phyloP scores from a whole-genome alignment of 2,329 filamentous ascomycete genomes.

The Lachnellula cervina region DNA sequence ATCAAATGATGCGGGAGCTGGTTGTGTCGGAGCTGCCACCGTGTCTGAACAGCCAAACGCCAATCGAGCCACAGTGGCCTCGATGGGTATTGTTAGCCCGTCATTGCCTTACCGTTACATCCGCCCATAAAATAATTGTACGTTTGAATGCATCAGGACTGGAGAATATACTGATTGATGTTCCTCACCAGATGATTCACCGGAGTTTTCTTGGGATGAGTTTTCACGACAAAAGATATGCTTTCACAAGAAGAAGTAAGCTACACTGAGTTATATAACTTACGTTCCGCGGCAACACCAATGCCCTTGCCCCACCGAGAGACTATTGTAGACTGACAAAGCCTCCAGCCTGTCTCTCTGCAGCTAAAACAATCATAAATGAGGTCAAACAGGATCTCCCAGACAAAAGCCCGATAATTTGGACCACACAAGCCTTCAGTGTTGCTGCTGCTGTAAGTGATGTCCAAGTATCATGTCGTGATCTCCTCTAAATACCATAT shows the following conservation, averaged over 20 bases:
- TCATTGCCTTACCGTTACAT: slow-evolving; percentile 14
- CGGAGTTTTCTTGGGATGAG: slow-evolving; percentile 18
- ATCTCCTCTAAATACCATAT: not conserved
- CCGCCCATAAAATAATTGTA: slow-evolving; percentile 21
- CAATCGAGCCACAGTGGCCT: slow-evolving; percentile 14
- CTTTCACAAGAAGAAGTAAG: slow-evolving; percentile 11
- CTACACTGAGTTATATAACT: not conserved
- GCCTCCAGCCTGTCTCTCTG: slow-evolving; percentile 15
- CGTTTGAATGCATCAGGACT: not conserved
- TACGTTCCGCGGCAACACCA: not conserved
- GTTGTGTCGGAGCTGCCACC: slow-evolving; percentile 15
- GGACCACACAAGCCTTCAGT: slow-evolving; percentile 19
- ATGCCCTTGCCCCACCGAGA: not conserved
- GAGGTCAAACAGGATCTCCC: slow-evolving; percentile 15
- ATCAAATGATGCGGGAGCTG: slow-evolving; percentile 19
- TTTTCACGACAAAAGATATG: slow-evolving; percentile 17
- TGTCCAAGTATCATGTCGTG: too few species aligned
- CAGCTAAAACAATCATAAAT: slow-evolving; percentile 20
- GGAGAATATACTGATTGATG: not conserved
- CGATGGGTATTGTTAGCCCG: slow-evolving; percentile 14
- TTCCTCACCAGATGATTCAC: slow-evolving; percentile 16
- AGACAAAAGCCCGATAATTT: slow-evolving; percentile 13
- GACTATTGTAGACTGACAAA: not conserved
- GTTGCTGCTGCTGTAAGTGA: slow-evolving; percentile 16
- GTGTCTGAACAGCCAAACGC: slow-evolving; percentile 16